Evolutionary conservation across 306 rosid species (phyloP).

Genomic region (Cicer cuneatum): DNA sequence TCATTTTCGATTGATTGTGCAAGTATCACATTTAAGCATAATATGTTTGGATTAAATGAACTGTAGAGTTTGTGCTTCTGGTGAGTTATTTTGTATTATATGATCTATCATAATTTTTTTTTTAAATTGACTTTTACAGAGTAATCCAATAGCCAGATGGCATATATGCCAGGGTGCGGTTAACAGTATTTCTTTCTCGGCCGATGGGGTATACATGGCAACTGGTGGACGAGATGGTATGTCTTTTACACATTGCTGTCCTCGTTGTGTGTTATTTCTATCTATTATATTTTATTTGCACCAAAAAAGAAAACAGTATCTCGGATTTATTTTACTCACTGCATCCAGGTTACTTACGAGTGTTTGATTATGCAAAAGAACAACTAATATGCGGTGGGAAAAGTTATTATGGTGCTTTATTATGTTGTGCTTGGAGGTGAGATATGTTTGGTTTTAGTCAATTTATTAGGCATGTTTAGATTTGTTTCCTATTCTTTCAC

Average conservation of each 20-base stretch:
- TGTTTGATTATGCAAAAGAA: constrained; percentile 87
- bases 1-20: constrained; percentile 19
- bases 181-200: constrained; percentile 85
- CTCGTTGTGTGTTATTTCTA: constrained; percentile 18
- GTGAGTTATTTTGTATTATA: constrained; percentile 3
- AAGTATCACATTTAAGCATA: constrained; percentile 12
- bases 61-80: constrained; percentile 26
- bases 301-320: neutral
- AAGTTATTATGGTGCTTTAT: constrained; percentile 96
- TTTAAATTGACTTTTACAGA: constrained; percentile 55
- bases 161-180: constrained; percentile 93
- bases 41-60: constrained; percentile 42
- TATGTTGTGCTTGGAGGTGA: constrained; percentile 98
- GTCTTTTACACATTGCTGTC: constrained; percentile 28
- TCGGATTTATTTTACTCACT: constrained; percentile 43
- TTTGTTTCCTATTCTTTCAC: constrained; percentile 23
- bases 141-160: constrained; percentile 96
- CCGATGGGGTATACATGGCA: constrained; percentile 78
- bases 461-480: constrained; percentile 39
- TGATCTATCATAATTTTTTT: neutral
- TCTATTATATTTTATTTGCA: constrained; percentile 13
- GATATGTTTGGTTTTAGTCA: constrained; percentile 42
- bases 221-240: constrained; percentile 98
- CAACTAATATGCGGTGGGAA: constrained; percentile 94
- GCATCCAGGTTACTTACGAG: constrained; percentile 84